Percentiles rank a stretch among this genome's conserved stretches.
phyloP scores from a whole-genome alignment of 1,284 basidiomycete genomes.

The Blastosporella zonata region DNA sequence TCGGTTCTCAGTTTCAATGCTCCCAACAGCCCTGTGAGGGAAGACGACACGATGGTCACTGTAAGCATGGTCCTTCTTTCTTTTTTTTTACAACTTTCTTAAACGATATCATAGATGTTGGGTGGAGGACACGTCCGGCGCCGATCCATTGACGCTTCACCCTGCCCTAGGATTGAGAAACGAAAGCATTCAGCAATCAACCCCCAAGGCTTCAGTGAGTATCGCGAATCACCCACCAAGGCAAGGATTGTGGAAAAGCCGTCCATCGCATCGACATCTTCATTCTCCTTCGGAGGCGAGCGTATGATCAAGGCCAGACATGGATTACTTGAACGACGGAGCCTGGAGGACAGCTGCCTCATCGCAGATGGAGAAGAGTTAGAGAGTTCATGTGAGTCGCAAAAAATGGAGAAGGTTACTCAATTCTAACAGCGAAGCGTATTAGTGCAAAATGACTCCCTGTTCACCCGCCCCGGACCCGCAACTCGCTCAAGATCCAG shows the following conservation, averaged over 20 bases:
- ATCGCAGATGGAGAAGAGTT: slow-evolving; percentile 64
- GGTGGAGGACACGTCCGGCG: slow-evolving; percentile 72
- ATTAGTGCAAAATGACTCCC: slow-evolving; percentile 42
- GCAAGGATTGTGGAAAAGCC: slow-evolving; percentile 53
- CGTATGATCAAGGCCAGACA: slow-evolving; percentile 62
- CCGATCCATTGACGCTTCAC: slow-evolving; percentile 69
- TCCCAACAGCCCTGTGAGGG: slow-evolving; percentile 49
- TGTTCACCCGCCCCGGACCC: slow-evolving; percentile 57
- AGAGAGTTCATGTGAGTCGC: slow-evolving; percentile 48
- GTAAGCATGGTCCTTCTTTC: slow-evolving; percentile 38
- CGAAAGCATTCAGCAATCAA: slow-evolving; percentile 46
- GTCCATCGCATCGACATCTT: slow-evolving; percentile 60
- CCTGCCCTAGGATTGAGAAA: slow-evolving; percentile 64
- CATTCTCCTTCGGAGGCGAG: slow-evolving; percentile 60
- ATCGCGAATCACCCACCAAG: slow-evolving; percentile 37
- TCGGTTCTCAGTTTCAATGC: slow-evolving; percentile 58
- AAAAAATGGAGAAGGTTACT: neutral
- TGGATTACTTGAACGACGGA: slow-evolving; percentile 62
- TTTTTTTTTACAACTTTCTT: neutral
- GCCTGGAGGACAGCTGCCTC: slow-evolving; percentile 61
- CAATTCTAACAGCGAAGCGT: slow-evolving; percentile 17
- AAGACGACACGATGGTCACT: slow-evolving; percentile 79
- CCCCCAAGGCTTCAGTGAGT: slow-evolving; percentile 28
- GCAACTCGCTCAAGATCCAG: slow-evolving; percentile 61
- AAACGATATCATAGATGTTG: slow-evolving; percentile 53